Evolutionary conservation across 1,139 yeast genomes (phyloP), one percentile per base, ranked within the genome.

Genomic region (Suhomyces yuchorum): DNA sequence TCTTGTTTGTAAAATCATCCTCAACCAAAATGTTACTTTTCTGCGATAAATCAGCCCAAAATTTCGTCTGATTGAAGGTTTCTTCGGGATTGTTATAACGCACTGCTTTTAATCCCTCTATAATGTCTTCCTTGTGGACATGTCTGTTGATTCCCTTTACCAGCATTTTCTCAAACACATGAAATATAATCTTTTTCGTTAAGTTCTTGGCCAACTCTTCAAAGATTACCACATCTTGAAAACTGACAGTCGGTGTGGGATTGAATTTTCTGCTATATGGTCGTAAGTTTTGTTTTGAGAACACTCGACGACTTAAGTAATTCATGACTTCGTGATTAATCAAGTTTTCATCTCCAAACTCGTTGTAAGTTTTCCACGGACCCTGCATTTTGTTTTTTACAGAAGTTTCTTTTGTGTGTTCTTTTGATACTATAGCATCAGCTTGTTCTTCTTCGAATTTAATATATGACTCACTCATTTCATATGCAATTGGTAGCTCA

Each of bases 401-500:
- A 38, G 51, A 69, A 35, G 54, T 58, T 3, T 46, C 47, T 12
- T 53, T 32, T 11, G 50, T 44, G 22, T 54, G 45, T 30, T 67
- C 71, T 36, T 57, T 55, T 22, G 51, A 43, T 1, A 56, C 47
- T 2, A 71, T 56, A 39, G 60, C 54, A 2, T 51, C 55, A 19
- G 75, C 68, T 52, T 78, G 82, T 6, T 61, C 59, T 37, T 78
- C 78, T 57, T 83, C 88, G 61, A 77, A 64, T 11, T 61, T 60
- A 1, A 78, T 59, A 62, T 77, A 81, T 18, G 65, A 65, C 17
- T 69, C 70, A 50, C 78, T 73, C 77, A 82, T 75, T 58, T 84
- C 89, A 52, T 67, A 66, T 1, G 84, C 79, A 2, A 71, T 66
- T 1, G 87, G 87, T 23, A 82, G 61, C 3, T 79, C 79, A 20